Evolutionary conservation across 768 basidiomycete genomes (phyloP), one percentile per base, ranked within the genome.

Genomic region (Infundibulicybe gibba): DNA sequence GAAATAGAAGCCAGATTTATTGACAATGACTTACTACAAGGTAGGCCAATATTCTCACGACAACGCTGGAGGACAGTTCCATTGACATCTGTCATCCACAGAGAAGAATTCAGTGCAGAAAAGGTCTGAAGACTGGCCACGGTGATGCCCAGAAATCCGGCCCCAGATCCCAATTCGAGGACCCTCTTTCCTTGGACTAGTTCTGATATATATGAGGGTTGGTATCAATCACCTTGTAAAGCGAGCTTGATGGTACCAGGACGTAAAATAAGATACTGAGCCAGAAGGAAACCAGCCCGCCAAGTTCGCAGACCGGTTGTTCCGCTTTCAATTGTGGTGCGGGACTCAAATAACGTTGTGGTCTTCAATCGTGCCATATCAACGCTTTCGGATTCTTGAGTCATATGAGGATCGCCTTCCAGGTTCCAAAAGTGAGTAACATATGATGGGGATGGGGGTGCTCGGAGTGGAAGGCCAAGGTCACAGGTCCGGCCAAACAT

Each of bases 291-390:
- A 53, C 87, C 84, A 5, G 90, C 86, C 21, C 74, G 68, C 90
- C 90, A 92, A 6, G 89, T 92, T 45, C 85, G 74, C 41, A 91
- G 63, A 11, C 90, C 88, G 1, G 88, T 91, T 0, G 87, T 91
- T 0, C 90, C 89, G 35, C 70, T 69, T 60, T 90, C 87, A 21
- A 90, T 81, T 2, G 74, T 80, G 2, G 79, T 84, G 6, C 82
- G 79, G 1, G 89, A 89, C 63, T 92, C 89, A 8, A 85, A 64
- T 2, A 91, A 63, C 0, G 89, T 89, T 14, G 74, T 67, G 3
- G 62, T 73, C 40, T 72, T 68, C 50, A 68, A 73, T 16, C 58
- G 11, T 3, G 44, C 38, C 2, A 65, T 31, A 35, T 68, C 56
- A 14, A 66, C 49, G 14, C 35, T 14, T 19, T 38, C 35, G 35